Percentiles rank a stretch among this genome's conserved stretches.
phyloP scores from a whole-genome alignment of 176 grass and related monocot genomes.

The Poa annua region DNA sequence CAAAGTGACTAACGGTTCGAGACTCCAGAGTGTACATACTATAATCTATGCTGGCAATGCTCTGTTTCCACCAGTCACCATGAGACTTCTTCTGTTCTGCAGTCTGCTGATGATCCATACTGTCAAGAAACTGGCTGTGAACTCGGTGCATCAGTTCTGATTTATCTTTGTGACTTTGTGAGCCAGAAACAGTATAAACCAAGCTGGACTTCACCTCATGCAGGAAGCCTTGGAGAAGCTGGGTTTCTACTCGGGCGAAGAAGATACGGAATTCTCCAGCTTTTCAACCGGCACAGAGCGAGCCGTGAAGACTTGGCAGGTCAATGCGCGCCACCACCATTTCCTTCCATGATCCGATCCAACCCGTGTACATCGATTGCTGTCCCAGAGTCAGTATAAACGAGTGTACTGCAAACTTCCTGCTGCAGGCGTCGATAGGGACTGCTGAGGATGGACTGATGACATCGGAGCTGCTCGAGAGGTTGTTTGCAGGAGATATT shows the following conservation, averaged over 20 bases:
- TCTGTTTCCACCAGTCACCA: background rate
- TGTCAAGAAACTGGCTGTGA: background rate
- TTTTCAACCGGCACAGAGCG: constrained; percentile 83
- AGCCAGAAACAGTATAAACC: background rate
- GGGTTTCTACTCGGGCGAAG: constrained; percentile 92
- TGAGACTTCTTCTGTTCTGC: background rate
- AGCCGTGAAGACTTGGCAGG: constrained; percentile 98
- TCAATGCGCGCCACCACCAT: background rate
- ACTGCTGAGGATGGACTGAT: constrained; percentile 66
- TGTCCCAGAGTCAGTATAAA: background rate
- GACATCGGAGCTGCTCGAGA: constrained; percentile 78
- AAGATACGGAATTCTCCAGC: constrained; percentile 82
- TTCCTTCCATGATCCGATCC: background rate
- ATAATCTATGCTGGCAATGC: constrained; percentile 10
- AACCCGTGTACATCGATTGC: background rate
- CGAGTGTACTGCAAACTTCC: background rate
- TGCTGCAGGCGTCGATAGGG: constrained; percentile 66
- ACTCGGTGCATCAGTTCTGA: background rate
- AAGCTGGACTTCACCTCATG: background rate
- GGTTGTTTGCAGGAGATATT: constrained; percentile 53
- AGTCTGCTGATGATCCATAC: background rate
- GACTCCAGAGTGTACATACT: background rate
- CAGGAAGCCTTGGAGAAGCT: constrained; percentile 86
- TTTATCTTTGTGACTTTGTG: background rate
- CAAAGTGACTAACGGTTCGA: background rate